Percentiles rank a stretch among this genome's conserved stretches.
Conservation (phyloP, 2,329 filamentous ascomycete genomes). For the Colletotrichum aenigma region DNA sequence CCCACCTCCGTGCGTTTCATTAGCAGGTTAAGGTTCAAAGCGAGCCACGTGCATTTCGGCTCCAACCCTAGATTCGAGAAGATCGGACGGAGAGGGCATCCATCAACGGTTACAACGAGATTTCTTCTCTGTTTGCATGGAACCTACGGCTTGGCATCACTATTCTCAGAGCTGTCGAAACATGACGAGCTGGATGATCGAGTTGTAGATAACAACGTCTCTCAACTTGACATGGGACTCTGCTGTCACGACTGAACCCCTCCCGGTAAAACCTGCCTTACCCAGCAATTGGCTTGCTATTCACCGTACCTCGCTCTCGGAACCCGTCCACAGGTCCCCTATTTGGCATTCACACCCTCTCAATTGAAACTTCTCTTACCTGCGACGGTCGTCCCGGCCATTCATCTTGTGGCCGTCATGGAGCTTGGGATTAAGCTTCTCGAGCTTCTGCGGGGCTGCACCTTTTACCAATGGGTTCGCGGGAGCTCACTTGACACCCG, state of each 20-base stretch:
- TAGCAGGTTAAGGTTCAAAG: not conserved
- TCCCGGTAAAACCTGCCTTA: not conserved
- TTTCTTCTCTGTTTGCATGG: not conserved
- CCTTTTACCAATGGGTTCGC: not conserved
- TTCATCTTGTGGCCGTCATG: not conserved
- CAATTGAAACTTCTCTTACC: not conserved
- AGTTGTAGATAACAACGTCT: not conserved
- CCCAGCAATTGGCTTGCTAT: fast-evolving
- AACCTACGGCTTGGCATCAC: not conserved
- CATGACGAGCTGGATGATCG: not conserved
- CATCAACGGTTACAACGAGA: not conserved
- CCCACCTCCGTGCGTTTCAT: not conserved
- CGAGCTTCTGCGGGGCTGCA: not conserved
- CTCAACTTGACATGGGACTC: fast-evolving
- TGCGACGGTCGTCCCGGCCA: not conserved
- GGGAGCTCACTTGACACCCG: not conserved
- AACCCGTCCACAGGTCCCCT: not conserved
- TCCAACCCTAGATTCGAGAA: not conserved
- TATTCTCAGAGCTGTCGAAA: not conserved
- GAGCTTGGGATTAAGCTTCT: not conserved
- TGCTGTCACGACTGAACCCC: not conserved
- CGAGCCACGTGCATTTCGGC: not conserved
- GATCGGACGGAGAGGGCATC: not conserved
- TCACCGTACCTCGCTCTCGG: not conserved
- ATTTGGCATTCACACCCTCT: not conserved